Evolutionary conservation across 495 filamentous ascomycete genomes (phyloP).

Genomic region (Xylaria grammica): DNA sequence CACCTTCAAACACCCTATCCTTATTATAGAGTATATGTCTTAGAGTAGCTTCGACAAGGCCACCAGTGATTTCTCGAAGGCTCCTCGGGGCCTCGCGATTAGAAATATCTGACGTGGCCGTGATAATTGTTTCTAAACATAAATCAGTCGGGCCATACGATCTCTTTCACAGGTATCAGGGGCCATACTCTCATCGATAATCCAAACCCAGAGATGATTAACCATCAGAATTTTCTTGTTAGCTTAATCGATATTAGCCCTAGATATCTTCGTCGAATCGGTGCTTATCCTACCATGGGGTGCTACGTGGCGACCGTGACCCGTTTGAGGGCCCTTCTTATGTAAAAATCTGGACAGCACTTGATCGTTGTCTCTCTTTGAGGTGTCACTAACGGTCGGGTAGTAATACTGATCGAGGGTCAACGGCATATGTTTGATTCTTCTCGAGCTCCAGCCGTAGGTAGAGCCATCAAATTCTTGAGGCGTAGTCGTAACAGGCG

Average conservation of each 20-base stretch:
- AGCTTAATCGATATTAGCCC: too few species aligned
- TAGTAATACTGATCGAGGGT: conserved; percentile 45
- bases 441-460: background rate
- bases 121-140: background rate
- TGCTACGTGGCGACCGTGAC: too few species aligned
- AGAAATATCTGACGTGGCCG: background rate
- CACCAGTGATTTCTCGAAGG: too few species aligned
- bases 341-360: conserved; percentile 10
- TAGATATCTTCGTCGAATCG: too few species aligned
- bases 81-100: background rate
- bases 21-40: background rate
- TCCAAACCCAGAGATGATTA: conserved; percentile 28
- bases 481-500: background rate
- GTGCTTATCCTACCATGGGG: too few species aligned
- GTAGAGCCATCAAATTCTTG: background rate
- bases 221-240: conserved; percentile 21
- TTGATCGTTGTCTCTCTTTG: conserved; percentile 34
- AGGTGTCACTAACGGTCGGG: conserved; percentile 30
- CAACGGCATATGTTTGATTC: conserved; percentile 25
- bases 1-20: background rate
- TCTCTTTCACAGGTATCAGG: conserved; percentile 6
- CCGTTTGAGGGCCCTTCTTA: too few species aligned
- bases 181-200: conserved; percentile 21
- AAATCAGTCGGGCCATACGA: background rate
- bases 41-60: background rate